Conservation (phyloP, 164 flowering plant genomes). For the Chloranthus sessilifolius region DNA sequence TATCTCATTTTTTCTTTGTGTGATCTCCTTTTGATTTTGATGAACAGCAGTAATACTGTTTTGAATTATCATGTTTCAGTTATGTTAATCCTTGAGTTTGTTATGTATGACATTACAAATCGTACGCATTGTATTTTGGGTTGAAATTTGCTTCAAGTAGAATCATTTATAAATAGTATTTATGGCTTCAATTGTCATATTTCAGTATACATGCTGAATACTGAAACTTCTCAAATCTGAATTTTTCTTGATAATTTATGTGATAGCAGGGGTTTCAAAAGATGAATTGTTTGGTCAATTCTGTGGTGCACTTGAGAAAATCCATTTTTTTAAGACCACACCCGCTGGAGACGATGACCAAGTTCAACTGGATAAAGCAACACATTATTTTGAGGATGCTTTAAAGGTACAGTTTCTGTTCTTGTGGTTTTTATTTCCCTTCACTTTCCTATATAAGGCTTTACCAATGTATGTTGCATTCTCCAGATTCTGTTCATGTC, state of each 20-base stretch:
- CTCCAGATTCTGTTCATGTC: too few species aligned
- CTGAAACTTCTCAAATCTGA: not conserved
- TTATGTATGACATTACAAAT: too few species aligned
- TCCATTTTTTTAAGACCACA: constrained; percentile 42
- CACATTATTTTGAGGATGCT: constrained; percentile 62
- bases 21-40: too few species aligned
- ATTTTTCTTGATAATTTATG: constrained; percentile 9
- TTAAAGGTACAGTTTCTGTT: constrained; percentile 38
- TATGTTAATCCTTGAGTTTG: too few species aligned
- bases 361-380: constrained; percentile 54
- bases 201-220: not conserved
- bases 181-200: not conserved
- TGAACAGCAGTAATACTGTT: too few species aligned
- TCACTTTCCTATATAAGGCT: too few species aligned
- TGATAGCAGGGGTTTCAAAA: constrained; percentile 45
- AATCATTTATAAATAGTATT: too few species aligned
- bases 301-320: constrained; percentile 70
- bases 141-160: too few species aligned
- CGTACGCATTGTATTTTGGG: too few species aligned
- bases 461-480: too few species aligned
- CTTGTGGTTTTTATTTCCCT: not conserved
- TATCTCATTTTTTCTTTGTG: too few species aligned
- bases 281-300: constrained; percentile 84
- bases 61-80: too few species aligned
- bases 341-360: constrained; percentile 67